phyloP scores from a whole-genome alignment of 805 yeast species.

The Yamadazyma kitorensis region DNA sequence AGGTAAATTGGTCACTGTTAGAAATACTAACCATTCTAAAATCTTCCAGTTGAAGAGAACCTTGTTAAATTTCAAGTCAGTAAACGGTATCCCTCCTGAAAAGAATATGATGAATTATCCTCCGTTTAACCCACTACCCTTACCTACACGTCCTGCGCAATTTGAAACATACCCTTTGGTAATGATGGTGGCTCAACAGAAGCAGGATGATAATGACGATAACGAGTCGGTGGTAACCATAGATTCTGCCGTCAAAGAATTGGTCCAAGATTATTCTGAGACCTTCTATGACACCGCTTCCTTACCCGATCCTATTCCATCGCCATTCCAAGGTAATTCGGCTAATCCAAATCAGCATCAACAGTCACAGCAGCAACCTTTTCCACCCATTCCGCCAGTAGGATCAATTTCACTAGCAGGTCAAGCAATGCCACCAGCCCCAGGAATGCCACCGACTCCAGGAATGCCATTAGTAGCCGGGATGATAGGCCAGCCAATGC shows the following conservation, averaged over 20 bases:
- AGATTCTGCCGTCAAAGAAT: slow-evolving; percentile 10
- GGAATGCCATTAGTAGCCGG: background rate
- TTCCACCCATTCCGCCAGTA: too few relatives aligned
- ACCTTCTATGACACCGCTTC: slow-evolving; percentile 5
- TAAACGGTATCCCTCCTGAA: slow-evolving; percentile 19
- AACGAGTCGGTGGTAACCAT: slow-evolving; percentile 8
- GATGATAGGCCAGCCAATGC: background rate
- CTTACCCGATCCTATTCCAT: background rate
- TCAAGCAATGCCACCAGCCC: too few relatives aligned
- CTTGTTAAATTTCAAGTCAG: slow-evolving; percentile 9
- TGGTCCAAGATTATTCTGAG: slow-evolving; percentile 8
- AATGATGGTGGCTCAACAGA: slow-evolving; percentile 6
- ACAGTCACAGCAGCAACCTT: background rate
- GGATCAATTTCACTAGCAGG: too few relatives aligned
- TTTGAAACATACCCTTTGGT: slow-evolving; percentile 5
- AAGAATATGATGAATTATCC: slow-evolving; percentile 25
- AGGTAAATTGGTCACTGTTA: slow-evolving; percentile 8
- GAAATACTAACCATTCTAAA: slow-evolving; percentile 14
- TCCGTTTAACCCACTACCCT: slow-evolving; percentile 21
- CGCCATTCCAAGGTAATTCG: background rate
- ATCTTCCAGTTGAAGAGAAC: slow-evolving; percentile 14
- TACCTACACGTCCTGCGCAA: slow-evolving; percentile 14
- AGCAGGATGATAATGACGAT: slow-evolving; percentile 4
- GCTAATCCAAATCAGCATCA: background rate
- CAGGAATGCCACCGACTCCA: background rate